Evolutionary conservation across 2,329 filamentous ascomycete species (phyloP).

Genomic region (Fusarium tanahbumbuense): DNA sequence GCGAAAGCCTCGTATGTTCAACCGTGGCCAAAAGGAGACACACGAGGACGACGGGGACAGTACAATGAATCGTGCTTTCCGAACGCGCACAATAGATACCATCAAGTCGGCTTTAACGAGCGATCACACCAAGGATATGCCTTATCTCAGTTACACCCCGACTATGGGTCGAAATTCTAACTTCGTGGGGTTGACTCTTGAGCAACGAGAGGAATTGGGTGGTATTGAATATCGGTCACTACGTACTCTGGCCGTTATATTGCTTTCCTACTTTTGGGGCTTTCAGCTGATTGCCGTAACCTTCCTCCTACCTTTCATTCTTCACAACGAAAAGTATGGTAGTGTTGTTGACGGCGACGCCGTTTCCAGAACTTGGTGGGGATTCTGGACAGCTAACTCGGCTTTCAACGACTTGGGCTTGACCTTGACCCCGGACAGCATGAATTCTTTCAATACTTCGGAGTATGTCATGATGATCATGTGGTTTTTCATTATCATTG

Average conservation of each 20-base stretch:
- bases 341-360: constrained; percentile 70
- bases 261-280: constrained; percentile 83
- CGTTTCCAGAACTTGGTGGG: constrained; percentile 85
- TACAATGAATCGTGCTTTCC: constrained; percentile 43
- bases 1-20: constrained; percentile 57
- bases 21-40: constrained; percentile 53
- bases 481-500: constrained; percentile 90
- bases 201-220: constrained; percentile 93
- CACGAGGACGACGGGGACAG: constrained; percentile 52
- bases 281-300: constrained; percentile 83
- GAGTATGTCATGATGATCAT: constrained; percentile 80
- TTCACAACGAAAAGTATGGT: constrained; percentile 71
- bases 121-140: constrained; percentile 71
- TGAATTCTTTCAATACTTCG: constrained; percentile 86
- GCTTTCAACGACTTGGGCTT: constrained; percentile 97
- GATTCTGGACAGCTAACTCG: constrained; percentile 86
- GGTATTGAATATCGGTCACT: constrained; percentile 96
- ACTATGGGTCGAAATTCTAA: constrained; percentile 94
- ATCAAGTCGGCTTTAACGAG: constrained; percentile 68
- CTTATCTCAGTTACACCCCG: constrained; percentile 93
- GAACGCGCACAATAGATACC: constrained; percentile 66
- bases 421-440: constrained; percentile 91
- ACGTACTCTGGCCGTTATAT: constrained; percentile 83
- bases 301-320: constrained; percentile 84
- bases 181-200: constrained; percentile 87